Evolutionary conservation across 805 yeast species (phyloP), one percentile per base, ranked within the genome.

Genomic region (Yamadazyma philogaea): DNA sequence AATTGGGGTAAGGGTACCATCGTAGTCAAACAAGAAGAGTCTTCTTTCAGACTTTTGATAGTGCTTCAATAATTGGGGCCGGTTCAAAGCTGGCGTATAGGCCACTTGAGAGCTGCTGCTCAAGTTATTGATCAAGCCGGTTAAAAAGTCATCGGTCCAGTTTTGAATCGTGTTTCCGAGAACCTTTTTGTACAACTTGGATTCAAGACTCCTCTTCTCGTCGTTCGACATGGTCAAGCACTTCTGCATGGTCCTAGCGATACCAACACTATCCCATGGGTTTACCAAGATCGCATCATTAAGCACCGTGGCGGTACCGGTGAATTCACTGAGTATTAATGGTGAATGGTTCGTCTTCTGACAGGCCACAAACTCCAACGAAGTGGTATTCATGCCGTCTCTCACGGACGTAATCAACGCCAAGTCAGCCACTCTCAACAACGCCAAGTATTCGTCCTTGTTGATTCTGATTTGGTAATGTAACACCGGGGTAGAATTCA

Each of bases 221-320:
- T 66, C 74, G 3, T 61, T 61, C 1, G 79, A 54, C 79, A 86
- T 72, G 17, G 61, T 52, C 16, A 93, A 72, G 38, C 89, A 77
- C 39, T 78, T 79, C 59, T 89, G 72, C 43, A 95, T 84, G 6
- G 89, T 77, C 54, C 80, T 84, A 1, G 99, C 91, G 28, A 91
- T 91, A 1, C 96, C 96, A 19, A 87, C 91, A 0, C 95, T 75
- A 65, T 93, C 98, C 96, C 97, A 93, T 6, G 99, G 99, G 54
- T 93, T 93, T 27, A 93, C 93, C 49, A 84, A 78, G 39, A 87
- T 74, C 0, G 96, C 87, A 47, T 83, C 87, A 42, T 72, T 74
- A 42, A 85, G 61, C 2, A 84, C 84, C 2, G 85, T 68, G 0
- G 88, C 79, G 3, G 95, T 82, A 34, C 99, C 99, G 43, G 95